Evolutionary conservation across 2,329 filamentous ascomycete species (phyloP).

Genomic region (Hypomyces perniciosus): DNA sequence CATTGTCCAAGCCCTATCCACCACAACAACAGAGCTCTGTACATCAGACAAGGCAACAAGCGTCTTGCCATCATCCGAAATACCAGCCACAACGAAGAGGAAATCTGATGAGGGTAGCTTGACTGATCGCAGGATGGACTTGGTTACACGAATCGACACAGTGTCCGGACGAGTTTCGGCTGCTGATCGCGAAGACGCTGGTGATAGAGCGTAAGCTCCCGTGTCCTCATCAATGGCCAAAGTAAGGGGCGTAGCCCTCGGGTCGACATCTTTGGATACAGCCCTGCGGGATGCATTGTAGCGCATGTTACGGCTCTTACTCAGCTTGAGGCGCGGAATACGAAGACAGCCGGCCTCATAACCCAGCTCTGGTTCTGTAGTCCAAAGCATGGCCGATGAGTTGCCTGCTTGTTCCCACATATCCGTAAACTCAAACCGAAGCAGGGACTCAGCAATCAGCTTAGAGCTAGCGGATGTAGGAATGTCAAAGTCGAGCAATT

Average conservation of each 20-base stretch:
- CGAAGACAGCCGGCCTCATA: too few relatives aligned
- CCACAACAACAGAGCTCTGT: neutral
- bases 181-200: neutral
- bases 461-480: neutral
- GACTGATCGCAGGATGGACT: neutral
- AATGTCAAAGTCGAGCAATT: neutral
- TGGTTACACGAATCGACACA: neutral
- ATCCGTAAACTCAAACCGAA: neutral
- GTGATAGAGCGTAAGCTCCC: neutral
- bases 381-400: too few relatives aligned
- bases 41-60: neutral
- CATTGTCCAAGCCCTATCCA: neutral
- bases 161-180: neutral
- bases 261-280: too few relatives aligned
- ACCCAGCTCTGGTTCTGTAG: too few relatives aligned
- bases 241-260: too few relatives aligned
- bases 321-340: too few relatives aligned
- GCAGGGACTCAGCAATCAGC: neutral
- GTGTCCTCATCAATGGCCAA: too few relatives aligned
- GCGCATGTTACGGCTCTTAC: too few relatives aligned
- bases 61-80: neutral
- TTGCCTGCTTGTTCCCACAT: neutral
- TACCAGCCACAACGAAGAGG: neutral
- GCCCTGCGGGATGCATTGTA: too few relatives aligned
- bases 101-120: neutral